Evolutionary conservation across 495 filamentous ascomycete species (phyloP).

Genomic region (Viridothelium virens): DNA sequence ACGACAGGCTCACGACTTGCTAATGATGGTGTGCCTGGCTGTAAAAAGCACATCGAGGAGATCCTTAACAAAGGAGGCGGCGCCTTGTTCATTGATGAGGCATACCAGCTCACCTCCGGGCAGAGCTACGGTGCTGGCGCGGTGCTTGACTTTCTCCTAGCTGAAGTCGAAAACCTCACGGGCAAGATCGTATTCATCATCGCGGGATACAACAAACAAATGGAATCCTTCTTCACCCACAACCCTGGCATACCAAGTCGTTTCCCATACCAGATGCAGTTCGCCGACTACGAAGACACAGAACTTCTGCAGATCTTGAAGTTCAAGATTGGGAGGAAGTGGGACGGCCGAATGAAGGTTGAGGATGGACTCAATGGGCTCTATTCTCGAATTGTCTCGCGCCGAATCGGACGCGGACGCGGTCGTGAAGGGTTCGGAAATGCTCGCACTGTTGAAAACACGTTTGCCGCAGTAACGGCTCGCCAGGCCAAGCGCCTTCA

Average conservation of each 20-base stretch:
- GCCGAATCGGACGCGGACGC: slow-evolving; percentile 53
- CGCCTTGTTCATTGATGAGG: slow-evolving; percentile 65
- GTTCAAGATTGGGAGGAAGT: slow-evolving; percentile 44
- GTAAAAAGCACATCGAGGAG: slow-evolving; percentile 52
- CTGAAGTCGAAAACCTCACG: slow-evolving; percentile 64
- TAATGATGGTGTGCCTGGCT: slow-evolving; percentile 50
- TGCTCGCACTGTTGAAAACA: slow-evolving; percentile 60
- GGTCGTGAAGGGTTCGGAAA: slow-evolving; percentile 67
- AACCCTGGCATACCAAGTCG: slow-evolving; percentile 69
- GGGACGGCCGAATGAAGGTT: slow-evolving; percentile 46
- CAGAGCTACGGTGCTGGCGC: slow-evolving; percentile 44
- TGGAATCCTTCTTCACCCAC: slow-evolving; percentile 73
- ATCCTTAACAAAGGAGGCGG: slow-evolving; percentile 54
- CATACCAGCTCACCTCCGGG: slow-evolving; percentile 54
- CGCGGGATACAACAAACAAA: slow-evolving; percentile 67
- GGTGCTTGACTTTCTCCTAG: slow-evolving; percentile 67
- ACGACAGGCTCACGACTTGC: slow-evolving; percentile 63
- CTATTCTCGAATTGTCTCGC: slow-evolving; percentile 55
- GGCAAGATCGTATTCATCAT: slow-evolving; percentile 72
- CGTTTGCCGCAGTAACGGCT: slow-evolving; percentile 43
- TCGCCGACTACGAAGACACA: slow-evolving; percentile 59
- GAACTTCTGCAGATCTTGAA: slow-evolving; percentile 55
- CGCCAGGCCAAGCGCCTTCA: slow-evolving; percentile 53
- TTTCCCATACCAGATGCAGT: slow-evolving; percentile 57
- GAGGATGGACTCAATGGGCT: slow-evolving; percentile 55